Evolutionary conservation across 306 rosid species (phyloP).

Genomic region (Echinosophora koreensis): DNA sequence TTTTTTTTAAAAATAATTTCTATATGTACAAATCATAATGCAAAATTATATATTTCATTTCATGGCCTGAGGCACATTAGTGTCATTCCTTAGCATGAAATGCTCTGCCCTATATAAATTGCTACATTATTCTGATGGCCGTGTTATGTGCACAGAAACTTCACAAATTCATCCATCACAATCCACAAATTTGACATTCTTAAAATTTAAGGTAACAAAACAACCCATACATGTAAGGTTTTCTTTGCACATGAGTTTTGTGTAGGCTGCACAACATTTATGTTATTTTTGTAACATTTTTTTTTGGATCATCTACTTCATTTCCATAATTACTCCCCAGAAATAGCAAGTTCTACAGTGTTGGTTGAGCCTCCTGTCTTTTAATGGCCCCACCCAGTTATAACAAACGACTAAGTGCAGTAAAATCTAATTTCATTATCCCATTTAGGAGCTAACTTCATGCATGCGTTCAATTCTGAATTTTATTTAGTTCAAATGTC

Average conservation of each 20-base stretch:
- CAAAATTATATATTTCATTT: background rate
- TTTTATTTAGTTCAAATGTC: background rate
- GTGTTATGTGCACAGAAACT: no score
- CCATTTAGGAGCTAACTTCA: background rate
- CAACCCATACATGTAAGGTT: no score
- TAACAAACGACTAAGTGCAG: background rate
- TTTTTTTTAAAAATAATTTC: background rate
- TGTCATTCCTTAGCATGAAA: conserved; percentile 17
- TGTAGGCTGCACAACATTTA: no score
- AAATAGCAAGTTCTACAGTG: background rate
- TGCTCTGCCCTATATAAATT: background rate
- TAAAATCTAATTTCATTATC: background rate
- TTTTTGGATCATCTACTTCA: background rate
- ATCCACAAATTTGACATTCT: no score
- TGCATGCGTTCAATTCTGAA: background rate
- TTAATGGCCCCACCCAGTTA: no score
- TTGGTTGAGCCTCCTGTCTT: background rate
- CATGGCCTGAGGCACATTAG: background rate
- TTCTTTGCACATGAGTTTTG: no score
- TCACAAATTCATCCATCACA: no score
- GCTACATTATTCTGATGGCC: background rate
- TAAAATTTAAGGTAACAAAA: no score
- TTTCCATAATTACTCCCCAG: background rate
- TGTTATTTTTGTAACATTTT: no score
- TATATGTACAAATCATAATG: background rate